Conservation (phyloP, 768 basidiomycete species). For the Tricholoma terreum region DNA sequence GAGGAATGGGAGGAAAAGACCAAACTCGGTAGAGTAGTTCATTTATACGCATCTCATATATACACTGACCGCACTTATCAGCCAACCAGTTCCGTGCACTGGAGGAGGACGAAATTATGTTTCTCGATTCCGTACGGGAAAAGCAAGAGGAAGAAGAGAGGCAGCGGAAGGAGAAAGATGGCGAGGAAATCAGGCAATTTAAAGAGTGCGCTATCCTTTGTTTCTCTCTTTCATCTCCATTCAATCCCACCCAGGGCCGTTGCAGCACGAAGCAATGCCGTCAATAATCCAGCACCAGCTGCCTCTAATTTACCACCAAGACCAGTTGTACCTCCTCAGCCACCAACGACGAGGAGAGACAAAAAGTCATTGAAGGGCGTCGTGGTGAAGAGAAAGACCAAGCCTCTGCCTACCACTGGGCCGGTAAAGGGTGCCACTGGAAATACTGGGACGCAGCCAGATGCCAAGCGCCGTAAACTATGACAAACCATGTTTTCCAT, state of each 20-base stretch:
- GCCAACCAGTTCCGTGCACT: slow-evolving; percentile 88
- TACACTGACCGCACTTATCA: slow-evolving; percentile 24
- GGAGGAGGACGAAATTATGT: slow-evolving; percentile 89
- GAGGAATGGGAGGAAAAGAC: slow-evolving; percentile 93
- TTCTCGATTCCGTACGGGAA: slow-evolving; percentile 79
- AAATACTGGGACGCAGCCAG: slow-evolving; percentile 33
- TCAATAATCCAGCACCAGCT: slow-evolving; percentile 42
- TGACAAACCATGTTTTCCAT: slow-evolving; percentile 23
- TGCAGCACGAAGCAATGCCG: slow-evolving; percentile 61
- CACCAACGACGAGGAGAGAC: slow-evolving; percentile 54
- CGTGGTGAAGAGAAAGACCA: slow-evolving; percentile 73
- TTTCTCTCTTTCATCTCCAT: slow-evolving; percentile 4
- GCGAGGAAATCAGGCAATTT: slow-evolving; percentile 75
- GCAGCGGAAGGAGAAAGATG: slow-evolving; percentile 68
- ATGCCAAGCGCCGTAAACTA: slow-evolving; percentile 60
- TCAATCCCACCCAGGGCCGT: slow-evolving; percentile 42
- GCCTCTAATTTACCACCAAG: slow-evolving; percentile 34
- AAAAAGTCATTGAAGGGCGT: slow-evolving; percentile 77
- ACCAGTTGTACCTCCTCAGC: slow-evolving; percentile 19
- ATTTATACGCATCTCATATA: slow-evolving; percentile 12
- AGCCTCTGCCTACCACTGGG: slow-evolving; percentile 28
- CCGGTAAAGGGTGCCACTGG: slow-evolving; percentile 11
- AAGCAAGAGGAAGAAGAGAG: slow-evolving; percentile 75
- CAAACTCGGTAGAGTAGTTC: slow-evolving; percentile 50
- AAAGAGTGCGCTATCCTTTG: slow-evolving; percentile 54